Base-by-base conservation (phyloP, 2,329 filamentous ascomycete species). In the Ophiostoma montium region DNA sequence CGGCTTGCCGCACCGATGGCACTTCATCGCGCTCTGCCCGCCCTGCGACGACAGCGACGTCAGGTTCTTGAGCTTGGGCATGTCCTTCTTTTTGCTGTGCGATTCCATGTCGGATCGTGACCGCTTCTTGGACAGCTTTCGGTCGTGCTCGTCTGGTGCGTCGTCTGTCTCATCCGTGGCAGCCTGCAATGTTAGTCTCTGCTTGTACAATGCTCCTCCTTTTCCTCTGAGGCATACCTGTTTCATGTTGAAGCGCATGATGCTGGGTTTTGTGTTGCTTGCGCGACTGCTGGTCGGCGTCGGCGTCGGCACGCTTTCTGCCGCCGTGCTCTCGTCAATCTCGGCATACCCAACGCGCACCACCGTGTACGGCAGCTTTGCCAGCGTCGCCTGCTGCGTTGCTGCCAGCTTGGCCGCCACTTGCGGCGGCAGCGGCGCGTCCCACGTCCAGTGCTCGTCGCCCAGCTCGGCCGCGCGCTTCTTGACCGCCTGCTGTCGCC, bases 361-460 rank as follows among this genome's bases (percentile, higher is more conserved):
- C 33, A 89, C 71, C 48, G 72, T 70, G 48, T 76, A 48, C 5
- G 51, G 47, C 21, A 51, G 30, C 32, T 19, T 19, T 0, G 36
- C 31, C 32, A 38, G 46, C 10, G 45, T 31, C 3, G 31, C 38
- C 31, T 56, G 56, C 55, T 57, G 57, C 58, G 18, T 54, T 51
- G 53, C 51, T 0, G 52, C 50, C 21, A 54, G 41, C 46, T 49
- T 46, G 35, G 71, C 64, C 7, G 54, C 52, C 11, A 56, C 52
- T n/a, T 50, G 47, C 3, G 53, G 39, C 9, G 55, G 55, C 36
- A 55, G 43, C 44, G 68, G 67, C 47, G 77, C 71, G 53, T 78
- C 79, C 49, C 89, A 66, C 16, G 85, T 81, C 85, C 85, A 90
- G 61, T 81, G 80, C 16, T 82, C 82, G 62, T 89, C 85, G 47